Evolutionary conservation across 164 flowering plant genomes (phyloP), one percentile per base, ranked within the genome.

Genomic region (Magnolia changhungtana): DNA sequence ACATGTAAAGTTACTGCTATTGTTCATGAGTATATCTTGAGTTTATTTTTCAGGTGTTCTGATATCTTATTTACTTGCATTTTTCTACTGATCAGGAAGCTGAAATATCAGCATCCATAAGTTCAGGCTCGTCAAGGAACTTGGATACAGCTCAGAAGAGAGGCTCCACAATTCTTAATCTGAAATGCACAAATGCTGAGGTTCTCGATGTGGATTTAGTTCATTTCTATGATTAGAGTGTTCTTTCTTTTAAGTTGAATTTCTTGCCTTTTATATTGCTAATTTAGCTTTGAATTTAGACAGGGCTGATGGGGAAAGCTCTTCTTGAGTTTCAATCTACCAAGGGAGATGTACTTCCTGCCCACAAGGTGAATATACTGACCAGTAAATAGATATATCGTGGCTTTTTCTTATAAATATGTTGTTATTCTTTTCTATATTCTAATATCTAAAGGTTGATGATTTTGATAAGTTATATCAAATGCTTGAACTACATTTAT

Each of bases 271-370:
- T 37, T 58, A 2, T 59, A 0, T 23, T 55, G 20, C 27, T 50
- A 19, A 67, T 81, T 81, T 71, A n/a, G 7, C 71, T 75, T 7
- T 81, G 72, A 64, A 24, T 61, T 72, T 83, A 96, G 98, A 87
- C 97, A 76, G 99, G 98, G 31, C 77, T 94, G 8, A 90, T 96
- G 98, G 99, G 99, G 18, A 96, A 96, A 81, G 81, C 89, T 71
- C 97, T 94, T 72, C 84, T 96, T 18, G 98, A 94, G 86, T 90
- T 96, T 73, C 98, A 94, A 81, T 94, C 98, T 21, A 96, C 83
- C 59, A 96, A 96, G 87, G 99, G 95, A 73, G 98, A 96, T 82
- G 96, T 96, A 80, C 96, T 96, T 86, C 99, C 99, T 70, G 88
- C 95, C 76, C 99, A 96, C 84, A 96, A 92, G 94, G 99, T 96